phyloP scores from a whole-genome alignment of 345 rosid species.

The Alliaria petiolata region DNA sequence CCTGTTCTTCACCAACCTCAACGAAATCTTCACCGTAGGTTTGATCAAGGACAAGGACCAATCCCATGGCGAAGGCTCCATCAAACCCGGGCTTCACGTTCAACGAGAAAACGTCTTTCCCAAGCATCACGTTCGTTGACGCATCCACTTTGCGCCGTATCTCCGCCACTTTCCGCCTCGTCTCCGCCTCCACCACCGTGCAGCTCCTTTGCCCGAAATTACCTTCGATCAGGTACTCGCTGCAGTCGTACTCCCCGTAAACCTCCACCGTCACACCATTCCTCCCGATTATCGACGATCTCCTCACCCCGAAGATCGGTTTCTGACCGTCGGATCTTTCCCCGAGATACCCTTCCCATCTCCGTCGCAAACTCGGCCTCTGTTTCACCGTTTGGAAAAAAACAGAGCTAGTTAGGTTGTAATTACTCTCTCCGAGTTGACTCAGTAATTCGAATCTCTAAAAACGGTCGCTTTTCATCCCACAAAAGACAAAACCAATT shows the following conservation, averaged over 20 bases:
- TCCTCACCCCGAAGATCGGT: constrained; percentile 60
- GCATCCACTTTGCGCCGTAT: constrained; percentile 83
- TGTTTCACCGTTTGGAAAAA: too few species aligned
- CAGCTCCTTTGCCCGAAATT: constrained; percentile 57
- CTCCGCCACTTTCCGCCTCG: constrained; percentile 65
- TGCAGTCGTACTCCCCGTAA: constrained; percentile 41
- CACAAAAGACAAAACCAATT: too few species aligned
- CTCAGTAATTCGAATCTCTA: background rate
- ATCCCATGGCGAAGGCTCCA: constrained; percentile 86
- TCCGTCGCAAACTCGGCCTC: constrained; percentile 68
- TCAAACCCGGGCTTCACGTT: constrained; percentile 70
- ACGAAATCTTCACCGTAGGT: constrained; percentile 48
- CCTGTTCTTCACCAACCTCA: constrained; percentile 31
- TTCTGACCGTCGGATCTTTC: constrained; percentile 62
- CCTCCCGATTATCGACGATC: constrained; percentile 65
- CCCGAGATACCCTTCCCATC: constrained; percentile 68
- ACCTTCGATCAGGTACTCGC: constrained; percentile 72
- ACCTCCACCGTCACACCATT: constrained; percentile 49
- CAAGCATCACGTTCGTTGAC: constrained; percentile 76
- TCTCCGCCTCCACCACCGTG: constrained; percentile 38
- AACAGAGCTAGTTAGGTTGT: constrained; percentile 9
- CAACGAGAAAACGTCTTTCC: constrained; percentile 80
- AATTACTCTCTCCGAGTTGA: background rate
- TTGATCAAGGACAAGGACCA: constrained; percentile 85
- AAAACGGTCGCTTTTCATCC: background rate